Percentiles rank a stretch among this genome's conserved stretches.
Evolutionary conservation across 345 rosid species (phyloP).

Genomic region (Citrus cavaleriei): DNA sequence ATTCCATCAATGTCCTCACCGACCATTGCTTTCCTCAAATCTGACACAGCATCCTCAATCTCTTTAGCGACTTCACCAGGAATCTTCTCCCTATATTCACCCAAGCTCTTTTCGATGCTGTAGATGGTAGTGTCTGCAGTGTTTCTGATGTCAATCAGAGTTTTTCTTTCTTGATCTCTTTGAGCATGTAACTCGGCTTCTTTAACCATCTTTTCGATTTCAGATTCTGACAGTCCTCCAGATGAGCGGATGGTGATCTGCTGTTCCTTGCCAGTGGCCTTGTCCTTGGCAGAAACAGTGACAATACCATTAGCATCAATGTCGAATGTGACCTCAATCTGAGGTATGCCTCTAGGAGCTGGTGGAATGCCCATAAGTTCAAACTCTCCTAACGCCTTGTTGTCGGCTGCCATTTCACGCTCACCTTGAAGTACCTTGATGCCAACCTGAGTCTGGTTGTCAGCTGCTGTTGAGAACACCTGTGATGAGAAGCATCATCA

Average conservation of each 20-base stretch:
- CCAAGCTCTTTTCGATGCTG: neutral
- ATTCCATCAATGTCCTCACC: no score
- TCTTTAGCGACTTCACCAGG: no score
- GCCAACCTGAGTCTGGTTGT: slow-evolving; percentile 84
- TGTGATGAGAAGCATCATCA: slow-evolving; percentile 14
- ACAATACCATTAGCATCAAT: slow-evolving; percentile 92
- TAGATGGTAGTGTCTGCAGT: neutral
- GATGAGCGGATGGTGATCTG: slow-evolving; percentile 89
- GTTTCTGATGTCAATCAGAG: slow-evolving; percentile 47
- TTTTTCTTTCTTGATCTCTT: slow-evolving; percentile 71
- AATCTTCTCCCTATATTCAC: neutral
- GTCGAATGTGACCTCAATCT: slow-evolving; percentile 84
- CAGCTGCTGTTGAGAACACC: slow-evolving; percentile 90
- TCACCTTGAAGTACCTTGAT: slow-evolving; percentile 90
- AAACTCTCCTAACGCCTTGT: slow-evolving; percentile 76
- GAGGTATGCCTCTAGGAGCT: slow-evolving; percentile 80
- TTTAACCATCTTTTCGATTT: slow-evolving; percentile 82
- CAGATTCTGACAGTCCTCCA: slow-evolving; percentile 81
- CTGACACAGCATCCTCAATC: no score
- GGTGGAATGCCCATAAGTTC: slow-evolving; percentile 85
- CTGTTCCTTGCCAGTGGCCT: slow-evolving; percentile 72
- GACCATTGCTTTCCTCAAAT: no score
- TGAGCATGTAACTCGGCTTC: slow-evolving; percentile 78
- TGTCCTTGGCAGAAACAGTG: slow-evolving; percentile 89
- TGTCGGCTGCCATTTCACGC: slow-evolving; percentile 82